A percentile compares a stretch with the other conserved stretches of the same genome.
These are phyloP conservation scores for Apiospora saccharicola DNA, from an alignment of 2,329 filamentous ascomycete species.

Conservation along the genomic window DNA sequence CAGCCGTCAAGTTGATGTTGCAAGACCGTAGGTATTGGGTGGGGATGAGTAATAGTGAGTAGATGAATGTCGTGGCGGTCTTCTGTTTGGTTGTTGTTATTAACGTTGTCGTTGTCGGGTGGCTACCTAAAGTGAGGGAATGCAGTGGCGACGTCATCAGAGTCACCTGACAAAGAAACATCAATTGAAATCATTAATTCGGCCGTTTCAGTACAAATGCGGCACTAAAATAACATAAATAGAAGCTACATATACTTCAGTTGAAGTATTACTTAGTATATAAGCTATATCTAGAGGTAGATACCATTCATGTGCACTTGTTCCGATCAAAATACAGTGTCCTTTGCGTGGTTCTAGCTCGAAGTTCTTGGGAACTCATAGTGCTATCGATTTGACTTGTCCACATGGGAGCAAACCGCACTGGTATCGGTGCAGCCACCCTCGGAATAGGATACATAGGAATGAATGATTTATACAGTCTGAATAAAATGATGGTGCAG, in stretches of 20 bases:
- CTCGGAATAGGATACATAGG: not conserved
- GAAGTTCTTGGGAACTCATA: not conserved
- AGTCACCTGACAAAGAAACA: conserved; percentile 10
- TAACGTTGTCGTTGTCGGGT: conserved; percentile 8
- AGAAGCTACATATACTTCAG: not conserved
- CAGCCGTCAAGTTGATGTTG: not conserved
- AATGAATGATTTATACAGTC: not conserved
- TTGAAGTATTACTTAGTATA: not conserved
- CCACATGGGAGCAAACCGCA: not conserved
- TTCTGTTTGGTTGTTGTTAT: not conserved
- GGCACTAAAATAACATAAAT: not conserved
- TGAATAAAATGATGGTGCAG: not conserved
- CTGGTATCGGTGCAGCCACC: not conserved
- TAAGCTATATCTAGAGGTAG: not conserved
- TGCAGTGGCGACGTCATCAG: conserved; percentile 11
- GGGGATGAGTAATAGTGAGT: not conserved
- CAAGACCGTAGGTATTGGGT: not conserved
- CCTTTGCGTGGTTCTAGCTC: too few species aligned
- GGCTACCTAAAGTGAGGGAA: not conserved
- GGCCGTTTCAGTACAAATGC: not conserved
- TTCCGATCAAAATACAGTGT: too few species aligned
- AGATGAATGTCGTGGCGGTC: not conserved
- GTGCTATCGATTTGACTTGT: not conserved
- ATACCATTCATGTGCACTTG: too few species aligned
- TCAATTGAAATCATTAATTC: not conserved